Evolutionary conservation across 208 protist species (phyloP), one percentile per base, ranked within the genome.

Genomic region (Leptomonas seymouri): DNA sequence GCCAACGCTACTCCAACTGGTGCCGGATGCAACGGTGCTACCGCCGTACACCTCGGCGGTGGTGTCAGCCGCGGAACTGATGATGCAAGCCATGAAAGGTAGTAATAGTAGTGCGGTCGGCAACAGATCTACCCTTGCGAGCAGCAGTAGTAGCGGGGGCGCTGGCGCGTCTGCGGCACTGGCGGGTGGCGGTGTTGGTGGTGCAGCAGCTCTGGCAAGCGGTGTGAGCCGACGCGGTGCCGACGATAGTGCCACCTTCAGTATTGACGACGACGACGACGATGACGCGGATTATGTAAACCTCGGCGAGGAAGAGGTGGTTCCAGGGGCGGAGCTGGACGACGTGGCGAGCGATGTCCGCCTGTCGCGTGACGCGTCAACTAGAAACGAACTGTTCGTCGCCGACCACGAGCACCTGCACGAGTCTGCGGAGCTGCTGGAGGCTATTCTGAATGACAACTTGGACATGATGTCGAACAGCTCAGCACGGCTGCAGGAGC

Each of bases 11-110:
- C 76, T 91, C 67, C 90, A 93, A 62, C 82, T 95, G 20, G 83
- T 95, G 48, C 90, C 90, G 12, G 90, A 95, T 59, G 81, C 90
- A 14, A 95, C 86, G 23, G 74, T 89, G 63, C 74, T 95, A 53
- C 90, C 87, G 9, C 51, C 90, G 25, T 93, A 91, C 79, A 81
- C 76, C 20, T 74, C 83, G 7, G 63, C 86, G 9, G 71, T 91
- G 7, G 76, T 93, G 65, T 85, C 85, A 5, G 80, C 87, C 14
- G 73, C 90, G 28, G 74, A 91, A 18, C 67, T 95, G 34, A 82
- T 95, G 76, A 74, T 78, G 60, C 80, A 89, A 72, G 86, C 81
- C 23, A 74, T 95, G 70, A 67, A 83, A 48, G 62, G 73, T n/a
- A 45, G 34, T n/a, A 39, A 23, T 30, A 2, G 54, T 27, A 56